Conservation (phyloP, 768 basidiomycete species). For the Calocybe gangraenosa region DNA sequence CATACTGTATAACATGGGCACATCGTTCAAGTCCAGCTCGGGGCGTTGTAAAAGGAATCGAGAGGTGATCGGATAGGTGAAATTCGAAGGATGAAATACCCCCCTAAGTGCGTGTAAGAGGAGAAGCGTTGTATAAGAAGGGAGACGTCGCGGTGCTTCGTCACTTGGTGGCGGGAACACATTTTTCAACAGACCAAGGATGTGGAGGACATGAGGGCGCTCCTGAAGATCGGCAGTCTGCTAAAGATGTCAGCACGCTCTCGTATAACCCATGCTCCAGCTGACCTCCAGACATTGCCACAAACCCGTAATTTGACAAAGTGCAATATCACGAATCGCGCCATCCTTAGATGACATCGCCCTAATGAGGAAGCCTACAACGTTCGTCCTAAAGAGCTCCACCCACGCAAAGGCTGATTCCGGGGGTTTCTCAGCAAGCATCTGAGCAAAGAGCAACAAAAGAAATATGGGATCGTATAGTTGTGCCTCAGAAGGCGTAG, state of each 20-base stretch:
- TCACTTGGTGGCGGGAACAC: slow-evolving; percentile 38
- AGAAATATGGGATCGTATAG: slow-evolving; percentile 84
- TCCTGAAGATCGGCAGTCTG: slow-evolving; percentile 73
- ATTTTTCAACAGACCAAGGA: slow-evolving; percentile 65
- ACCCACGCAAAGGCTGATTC: slow-evolving; percentile 75
- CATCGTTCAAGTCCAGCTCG: slow-evolving; percentile 72
- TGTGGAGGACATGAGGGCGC: slow-evolving; percentile 64
- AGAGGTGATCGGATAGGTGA: slow-evolving; percentile 82
- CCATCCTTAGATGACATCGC: slow-evolving; percentile 64
- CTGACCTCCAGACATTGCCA: slow-evolving; percentile 62
- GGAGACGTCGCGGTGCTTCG: slow-evolving; percentile 50
- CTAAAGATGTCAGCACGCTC: background rate
- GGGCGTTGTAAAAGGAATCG: slow-evolving; percentile 90
- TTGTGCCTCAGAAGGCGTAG: slow-evolving; percentile 28
- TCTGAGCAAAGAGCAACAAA: slow-evolving; percentile 59
- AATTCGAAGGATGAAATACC: slow-evolving; percentile 83
- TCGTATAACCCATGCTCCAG: slow-evolving; percentile 1
- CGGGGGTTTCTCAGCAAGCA: slow-evolving; percentile 56
- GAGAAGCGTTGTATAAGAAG: slow-evolving; percentile 76
- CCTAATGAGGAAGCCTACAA: slow-evolving; percentile 68
- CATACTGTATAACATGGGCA: slow-evolving; percentile 89
- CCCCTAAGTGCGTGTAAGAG: slow-evolving; percentile 78
- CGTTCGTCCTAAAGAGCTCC: slow-evolving; percentile 78
- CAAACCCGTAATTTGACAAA: slow-evolving; percentile 57
- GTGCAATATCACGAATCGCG: slow-evolving; percentile 55